These are phyloP conservation scores for Dactylellina leptospora DNA, from an alignment of 2,329 filamentous ascomycete genomes.

Conservation along the genomic window DNA sequence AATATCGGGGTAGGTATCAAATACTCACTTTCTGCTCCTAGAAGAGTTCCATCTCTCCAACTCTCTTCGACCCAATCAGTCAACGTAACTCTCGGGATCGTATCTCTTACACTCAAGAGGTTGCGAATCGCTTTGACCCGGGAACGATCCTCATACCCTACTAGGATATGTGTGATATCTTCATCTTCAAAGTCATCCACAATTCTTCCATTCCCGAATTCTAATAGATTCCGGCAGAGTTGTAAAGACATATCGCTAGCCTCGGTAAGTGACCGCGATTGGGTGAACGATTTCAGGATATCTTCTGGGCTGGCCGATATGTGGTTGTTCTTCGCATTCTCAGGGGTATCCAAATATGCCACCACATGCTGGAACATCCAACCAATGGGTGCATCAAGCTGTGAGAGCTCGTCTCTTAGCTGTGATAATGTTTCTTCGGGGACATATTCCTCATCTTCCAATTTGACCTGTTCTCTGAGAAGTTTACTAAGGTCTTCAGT, in stretches of 20 bases:
- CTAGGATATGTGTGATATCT: slow-evolving; percentile 76
- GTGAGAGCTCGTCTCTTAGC: slow-evolving; percentile 57
- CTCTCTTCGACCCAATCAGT: slow-evolving; percentile 79
- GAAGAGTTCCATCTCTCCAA: slow-evolving; percentile 78
- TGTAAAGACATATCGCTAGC: slow-evolving; percentile 58
- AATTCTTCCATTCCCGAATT: slow-evolving; percentile 74
- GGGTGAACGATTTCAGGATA: slow-evolving; percentile 33
- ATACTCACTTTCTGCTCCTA: slow-evolving; percentile 77
- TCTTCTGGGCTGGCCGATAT: slow-evolving; percentile 27
- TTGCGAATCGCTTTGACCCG: slow-evolving; percentile 29
- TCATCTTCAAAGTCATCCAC: slow-evolving; percentile 65
- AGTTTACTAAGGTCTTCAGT: slow-evolving; percentile 42
- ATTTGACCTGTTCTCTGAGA: slow-evolving; percentile 25
- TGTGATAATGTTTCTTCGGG: slow-evolving; percentile 47
- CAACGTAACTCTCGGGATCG: slow-evolving; percentile 74
- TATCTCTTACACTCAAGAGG: slow-evolving; percentile 58
- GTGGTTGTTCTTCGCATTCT: slow-evolving; percentile 34
- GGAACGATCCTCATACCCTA: slow-evolving; percentile 64
- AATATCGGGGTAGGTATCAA: no score
- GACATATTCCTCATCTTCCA: slow-evolving; percentile 40
- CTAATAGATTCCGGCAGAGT: slow-evolving; percentile 68
- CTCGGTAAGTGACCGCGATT: slow-evolving; percentile 40
- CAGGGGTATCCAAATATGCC: slow-evolving; percentile 61
- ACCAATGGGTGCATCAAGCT: slow-evolving; percentile 58
- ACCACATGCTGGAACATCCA: slow-evolving; percentile 65